phyloP scores from a whole-genome alignment of 2,329 filamentous ascomycete species.

The Ophiostoma quercus region DNA sequence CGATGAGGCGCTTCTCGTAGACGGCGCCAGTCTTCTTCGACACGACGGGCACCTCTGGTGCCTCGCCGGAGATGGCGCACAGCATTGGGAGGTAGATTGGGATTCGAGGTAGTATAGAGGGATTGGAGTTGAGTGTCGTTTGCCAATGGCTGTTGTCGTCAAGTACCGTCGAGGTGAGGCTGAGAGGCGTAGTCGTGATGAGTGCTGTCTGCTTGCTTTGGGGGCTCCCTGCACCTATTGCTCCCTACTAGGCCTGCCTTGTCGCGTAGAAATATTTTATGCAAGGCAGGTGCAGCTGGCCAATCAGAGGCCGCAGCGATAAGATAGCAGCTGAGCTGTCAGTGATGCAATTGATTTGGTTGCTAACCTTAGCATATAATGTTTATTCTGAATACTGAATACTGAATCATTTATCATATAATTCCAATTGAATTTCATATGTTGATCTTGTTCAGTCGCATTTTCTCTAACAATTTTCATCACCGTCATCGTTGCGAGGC shows the following conservation, averaged over 20 bases:
- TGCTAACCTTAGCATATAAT: neutral
- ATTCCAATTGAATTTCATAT: neutral
- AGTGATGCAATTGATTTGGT: neutral
- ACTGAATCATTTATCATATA: neutral
- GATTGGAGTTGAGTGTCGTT: neutral
- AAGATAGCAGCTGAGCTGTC: constrained; percentile 21
- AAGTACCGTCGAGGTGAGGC: neutral
- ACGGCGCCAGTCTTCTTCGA: constrained; percentile 86
- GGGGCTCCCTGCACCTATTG: constrained; percentile 10
- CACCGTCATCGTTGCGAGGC: neutral
- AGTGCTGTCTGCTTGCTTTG: constrained; percentile 8
- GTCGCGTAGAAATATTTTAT: constrained; percentile 26
- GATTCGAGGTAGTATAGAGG: neutral
- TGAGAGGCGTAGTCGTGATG: constrained; percentile 9
- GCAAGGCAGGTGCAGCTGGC: constrained; percentile 15
- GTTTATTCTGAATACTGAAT: neutral
- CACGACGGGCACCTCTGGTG: constrained; percentile 88
- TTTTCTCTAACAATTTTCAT: too few relatives aligned
- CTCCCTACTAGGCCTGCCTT: constrained; percentile 15
- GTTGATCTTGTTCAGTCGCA: too few relatives aligned
- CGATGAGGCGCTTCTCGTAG: constrained; percentile 91
- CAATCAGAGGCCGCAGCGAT: constrained; percentile 25
- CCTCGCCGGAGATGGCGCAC: constrained; percentile 73
- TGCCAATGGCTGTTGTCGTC: neutral
- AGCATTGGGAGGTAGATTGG: constrained; percentile 28